These are phyloP conservation scores for Aspergillus haitiensis DNA, from an alignment of 495 filamentous ascomycete genomes.

Conservation along the genomic window DNA sequence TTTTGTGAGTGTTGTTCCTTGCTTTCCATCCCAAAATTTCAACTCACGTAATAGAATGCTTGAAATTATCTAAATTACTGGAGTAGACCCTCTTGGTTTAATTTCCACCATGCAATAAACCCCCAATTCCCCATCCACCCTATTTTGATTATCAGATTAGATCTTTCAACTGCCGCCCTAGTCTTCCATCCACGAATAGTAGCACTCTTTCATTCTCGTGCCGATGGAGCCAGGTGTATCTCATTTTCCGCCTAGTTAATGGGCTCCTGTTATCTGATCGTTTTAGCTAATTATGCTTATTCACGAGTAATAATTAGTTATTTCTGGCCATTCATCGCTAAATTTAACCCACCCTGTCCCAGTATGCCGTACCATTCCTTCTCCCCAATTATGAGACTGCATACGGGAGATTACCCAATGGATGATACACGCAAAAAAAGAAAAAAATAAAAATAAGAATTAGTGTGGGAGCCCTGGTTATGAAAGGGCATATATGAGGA, in stretches of 20 bases:
- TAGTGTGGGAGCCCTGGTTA: not conserved
- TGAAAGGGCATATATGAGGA: not conserved
- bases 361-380: not conserved
- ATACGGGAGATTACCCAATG: not conserved
- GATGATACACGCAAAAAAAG: not conserved
- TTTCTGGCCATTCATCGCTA: not conserved
- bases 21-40: slow-evolving; percentile 4
- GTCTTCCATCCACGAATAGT: slow-evolving; percentile 19
- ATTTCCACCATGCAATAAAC: slow-evolving; percentile 12
- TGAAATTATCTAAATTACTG: slow-evolving; percentile 4
- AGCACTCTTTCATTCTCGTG: slow-evolving; percentile 7
- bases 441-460: not conserved
- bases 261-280: slow-evolving; percentile 29
- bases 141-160: slow-evolving; percentile 27
- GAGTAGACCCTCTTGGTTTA: slow-evolving; percentile 11
- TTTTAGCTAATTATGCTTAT: slow-evolving; percentile 16
- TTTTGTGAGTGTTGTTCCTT: not conserved
- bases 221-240: slow-evolving; percentile 20
- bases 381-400: not conserved
- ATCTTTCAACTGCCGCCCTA: slow-evolving; percentile 12
- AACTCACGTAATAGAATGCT: slow-evolving; percentile 21
- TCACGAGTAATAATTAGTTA: not conserved
- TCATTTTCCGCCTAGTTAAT: slow-evolving; percentile 11
- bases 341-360: not conserved
- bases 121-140: slow-evolving; percentile 3